phyloP scores from a whole-genome alignment of 345 rosid species.

The Salix suchowensis region DNA sequence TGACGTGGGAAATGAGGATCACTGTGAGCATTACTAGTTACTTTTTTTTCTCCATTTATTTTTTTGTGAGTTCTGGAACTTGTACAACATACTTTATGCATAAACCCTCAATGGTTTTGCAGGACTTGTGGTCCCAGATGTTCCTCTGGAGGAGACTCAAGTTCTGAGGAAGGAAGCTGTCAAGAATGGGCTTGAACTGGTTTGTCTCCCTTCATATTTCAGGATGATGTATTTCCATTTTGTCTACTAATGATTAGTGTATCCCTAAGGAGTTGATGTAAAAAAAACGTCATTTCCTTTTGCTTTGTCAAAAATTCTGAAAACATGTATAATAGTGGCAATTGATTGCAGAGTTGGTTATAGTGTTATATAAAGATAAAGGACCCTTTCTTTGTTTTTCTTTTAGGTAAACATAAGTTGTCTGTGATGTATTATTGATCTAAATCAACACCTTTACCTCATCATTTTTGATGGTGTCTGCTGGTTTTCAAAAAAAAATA shows the following conservation, averaged over 20 bases:
- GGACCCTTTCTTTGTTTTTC: neutral
- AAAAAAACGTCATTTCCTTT: neutral
- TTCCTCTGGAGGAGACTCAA: conserved; percentile 91
- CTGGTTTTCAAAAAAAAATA: neutral
- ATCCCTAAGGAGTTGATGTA: neutral
- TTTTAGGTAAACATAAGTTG: neutral
- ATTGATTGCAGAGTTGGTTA: neutral
- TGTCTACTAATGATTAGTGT: neutral
- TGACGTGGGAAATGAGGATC: neutral
- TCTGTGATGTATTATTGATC: neutral
- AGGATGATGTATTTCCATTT: neutral
- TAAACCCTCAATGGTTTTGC: conserved; percentile 9
- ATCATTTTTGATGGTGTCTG: neutral
- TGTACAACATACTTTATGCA: neutral
- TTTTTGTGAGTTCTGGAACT: neutral
- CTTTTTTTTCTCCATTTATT: neutral
- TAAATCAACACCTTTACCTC: neutral
- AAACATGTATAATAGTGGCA: neutral
- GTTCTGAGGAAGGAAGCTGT: conserved; percentile 64
- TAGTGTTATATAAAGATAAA: neutral
- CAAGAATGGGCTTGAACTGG: conserved; percentile 74
- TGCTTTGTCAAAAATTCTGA: neutral
- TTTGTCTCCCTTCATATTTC: conserved; percentile 9
- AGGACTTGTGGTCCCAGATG: conserved; percentile 96
- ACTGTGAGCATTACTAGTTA: neutral